Evolutionary conservation across 2,329 filamentous ascomycete species (phyloP).

Genomic region (Daldinia sp.): DNA sequence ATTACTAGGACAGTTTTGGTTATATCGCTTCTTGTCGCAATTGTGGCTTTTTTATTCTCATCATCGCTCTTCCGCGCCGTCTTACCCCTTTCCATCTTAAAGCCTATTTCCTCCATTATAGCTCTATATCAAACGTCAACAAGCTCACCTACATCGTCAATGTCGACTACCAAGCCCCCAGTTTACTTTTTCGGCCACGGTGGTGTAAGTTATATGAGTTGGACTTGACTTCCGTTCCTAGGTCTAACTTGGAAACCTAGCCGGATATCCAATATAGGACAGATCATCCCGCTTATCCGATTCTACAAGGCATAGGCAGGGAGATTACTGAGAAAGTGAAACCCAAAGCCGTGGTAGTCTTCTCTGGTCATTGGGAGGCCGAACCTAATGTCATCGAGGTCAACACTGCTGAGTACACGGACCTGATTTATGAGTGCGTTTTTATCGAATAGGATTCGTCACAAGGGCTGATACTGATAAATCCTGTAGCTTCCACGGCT

Average conservation of each 20-base stretch:
- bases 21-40: conserved; percentile 37
- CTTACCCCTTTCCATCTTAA: conserved; percentile 33
- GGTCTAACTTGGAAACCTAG: conserved; percentile 40
- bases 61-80: conserved; percentile 27
- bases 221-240: not conserved
- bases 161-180: conserved; percentile 47
- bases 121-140: conserved; percentile 17
- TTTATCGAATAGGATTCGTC: not conserved
- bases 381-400: conserved; percentile 64
- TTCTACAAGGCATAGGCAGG: conserved; percentile 70
- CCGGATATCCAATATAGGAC: conserved; percentile 75
- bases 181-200: conserved; percentile 62
- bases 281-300: conserved; percentile 70
- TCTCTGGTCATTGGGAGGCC: conserved; percentile 81
- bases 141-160: conserved; percentile 27
- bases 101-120: conserved; percentile 27
- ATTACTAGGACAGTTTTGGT: conserved; percentile 29
- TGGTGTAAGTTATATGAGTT: conserved; percentile 50
- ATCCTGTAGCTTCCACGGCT: conserved; percentile 69
- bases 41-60: conserved; percentile 42
- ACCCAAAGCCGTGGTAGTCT: conserved; percentile 76
- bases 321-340: conserved; percentile 76
- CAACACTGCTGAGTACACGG: conserved; percentile 70
- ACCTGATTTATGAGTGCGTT: conserved; percentile 73
- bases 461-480: conserved; percentile 30